Evolutionary conservation across 2,329 filamentous ascomycete species (phyloP).

Genomic region (Penicillium sp.): DNA sequence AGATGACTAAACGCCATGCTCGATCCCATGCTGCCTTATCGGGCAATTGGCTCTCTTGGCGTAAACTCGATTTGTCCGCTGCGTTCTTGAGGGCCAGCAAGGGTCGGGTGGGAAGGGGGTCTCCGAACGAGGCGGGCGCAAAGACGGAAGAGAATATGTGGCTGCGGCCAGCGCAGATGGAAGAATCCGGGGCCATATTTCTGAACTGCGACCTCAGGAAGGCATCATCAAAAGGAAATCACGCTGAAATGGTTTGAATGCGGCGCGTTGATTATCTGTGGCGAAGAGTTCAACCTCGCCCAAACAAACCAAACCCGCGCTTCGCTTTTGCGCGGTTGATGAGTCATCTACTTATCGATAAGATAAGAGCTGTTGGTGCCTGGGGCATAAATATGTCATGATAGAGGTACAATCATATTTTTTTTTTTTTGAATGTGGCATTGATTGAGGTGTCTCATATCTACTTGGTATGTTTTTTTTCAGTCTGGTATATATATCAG

Average conservation of each 20-base stretch:
- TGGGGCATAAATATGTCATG: not conserved
- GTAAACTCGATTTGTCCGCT: slow-evolving; percentile 14
- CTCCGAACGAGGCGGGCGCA: slow-evolving; percentile 42
- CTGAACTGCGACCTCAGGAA: not conserved
- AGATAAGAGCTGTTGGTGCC: slow-evolving; percentile 15
- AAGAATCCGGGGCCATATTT: slow-evolving; percentile 15
- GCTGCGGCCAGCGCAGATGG: slow-evolving; percentile 32
- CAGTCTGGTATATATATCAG: not conserved
- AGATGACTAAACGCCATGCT: slow-evolving; percentile 48
- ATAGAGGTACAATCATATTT: not conserved
- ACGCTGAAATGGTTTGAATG: not conserved
- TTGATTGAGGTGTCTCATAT: not conserved
- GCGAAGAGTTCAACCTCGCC: slow-evolving; percentile 7
- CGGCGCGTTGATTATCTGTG: not conserved
- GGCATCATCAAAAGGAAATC: slow-evolving; percentile 4
- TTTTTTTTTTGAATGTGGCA: not conserved
- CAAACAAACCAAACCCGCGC: slow-evolving; percentile 2
- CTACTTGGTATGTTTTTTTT: not conserved
- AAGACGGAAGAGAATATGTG: slow-evolving; percentile 53
- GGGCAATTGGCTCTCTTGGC: slow-evolving; percentile 20
- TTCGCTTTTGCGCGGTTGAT: slow-evolving; percentile 4
- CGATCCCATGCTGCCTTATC: slow-evolving; percentile 45
- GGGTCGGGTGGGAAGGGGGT: slow-evolving; percentile 36
- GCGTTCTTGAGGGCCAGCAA: slow-evolving; percentile 22
- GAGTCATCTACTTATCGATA: slow-evolving; percentile 20